Evolutionary conservation across 192 early-diverging fungal species (phyloP), one percentile per base, ranked within the genome.

Genomic region (Rhizophagus clarus): DNA sequence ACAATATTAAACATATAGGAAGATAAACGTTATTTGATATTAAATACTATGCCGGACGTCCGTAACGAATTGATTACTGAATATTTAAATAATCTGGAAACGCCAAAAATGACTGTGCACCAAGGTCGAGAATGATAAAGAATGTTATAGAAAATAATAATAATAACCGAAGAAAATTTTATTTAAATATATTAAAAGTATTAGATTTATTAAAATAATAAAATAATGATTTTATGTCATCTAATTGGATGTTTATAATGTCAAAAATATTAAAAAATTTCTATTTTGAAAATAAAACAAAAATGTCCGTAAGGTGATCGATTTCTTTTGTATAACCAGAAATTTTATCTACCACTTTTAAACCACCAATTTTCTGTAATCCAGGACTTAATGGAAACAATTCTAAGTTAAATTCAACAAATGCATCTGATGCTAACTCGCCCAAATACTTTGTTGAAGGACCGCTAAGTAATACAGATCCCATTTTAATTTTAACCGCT

Each of bases 361-460:
- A 84, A 4, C 96, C 96, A 20, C 93, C 91, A 80, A 98, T 84
- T 76, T 92, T 92, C 82, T 97, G 96, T 62, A 97, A 85, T 22
- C 97, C 97, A 28, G 93, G 85, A 51, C 91, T 88, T 73, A 98
- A 81, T 12, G 97, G 90, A 79, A 97, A 90, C 79, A 97, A 97
- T 78, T 94, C 87, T 69, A 99, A 60, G 1, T 84, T 80, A 47
- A 97, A 86, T 26, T 94, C 92, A 4, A 87, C 84, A 14, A 85
- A 84, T 69, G 86, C 87, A 47, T 89, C 87, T 8, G 91, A 84
- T 51, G 82, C 84, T 12, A 97, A 80, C 12, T 86, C 82, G 22
- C 95, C 96, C 45, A 97, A 81, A 17, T 88, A 73, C 28, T 81
- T 77, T 69, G 89, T 89, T n/a, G 80, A 87, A 4, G 86, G 77